Base-by-base conservation (phyloP, 805 yeast genomes). In the Candida taoyuanica region DNA sequence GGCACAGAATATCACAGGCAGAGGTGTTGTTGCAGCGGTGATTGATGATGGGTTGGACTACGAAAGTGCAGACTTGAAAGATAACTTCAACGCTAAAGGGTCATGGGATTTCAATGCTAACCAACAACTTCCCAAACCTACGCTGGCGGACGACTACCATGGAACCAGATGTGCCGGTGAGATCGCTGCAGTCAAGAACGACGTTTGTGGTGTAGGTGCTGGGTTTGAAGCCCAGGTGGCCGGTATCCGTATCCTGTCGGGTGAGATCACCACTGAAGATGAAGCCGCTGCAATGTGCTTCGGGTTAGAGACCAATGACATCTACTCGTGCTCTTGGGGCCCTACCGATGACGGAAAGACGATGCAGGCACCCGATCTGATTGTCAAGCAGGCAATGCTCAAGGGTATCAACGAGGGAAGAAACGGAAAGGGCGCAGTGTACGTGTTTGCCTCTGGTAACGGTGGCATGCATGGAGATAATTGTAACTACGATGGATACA, bases 141-240 rank as follows among this genome's bases (percentile, higher is more conserved):
- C 80, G 39, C 68, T 91, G 20, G 60, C 51, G 7, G 95, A 85
- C 58, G 98, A 93, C 59, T 79, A 80, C 50, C 98, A 93, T 59
- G 98, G 98, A 6, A 93, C 98, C 0, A 68, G 98, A 48, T 93
- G 98, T 66, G 98, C 98, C 3, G 98, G 96, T 27, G 98, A 93
- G 61, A 84, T 93, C 40, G 97, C 96, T 0, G 93, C 81, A 3
- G 88, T 77, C 36, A 67, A 68, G 37, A 91, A 93, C 59, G 83
- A 77, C 21, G 81, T 70, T 16, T 93, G 98, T 63, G 98, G 98
- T n/a, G 72, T 93, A 6, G 98, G 98, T 32, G 95, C 89, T n/a
- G 98, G 97, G 0, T 88, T 76, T 52, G 76, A 77, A 40, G 78
- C 96, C 4, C 76, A 81, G 52, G 95, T 93, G 3, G 73, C 96